Conservation (phyloP, 1,284 basidiomycete genomes). For the Leccinum pallidistipes region DNA sequence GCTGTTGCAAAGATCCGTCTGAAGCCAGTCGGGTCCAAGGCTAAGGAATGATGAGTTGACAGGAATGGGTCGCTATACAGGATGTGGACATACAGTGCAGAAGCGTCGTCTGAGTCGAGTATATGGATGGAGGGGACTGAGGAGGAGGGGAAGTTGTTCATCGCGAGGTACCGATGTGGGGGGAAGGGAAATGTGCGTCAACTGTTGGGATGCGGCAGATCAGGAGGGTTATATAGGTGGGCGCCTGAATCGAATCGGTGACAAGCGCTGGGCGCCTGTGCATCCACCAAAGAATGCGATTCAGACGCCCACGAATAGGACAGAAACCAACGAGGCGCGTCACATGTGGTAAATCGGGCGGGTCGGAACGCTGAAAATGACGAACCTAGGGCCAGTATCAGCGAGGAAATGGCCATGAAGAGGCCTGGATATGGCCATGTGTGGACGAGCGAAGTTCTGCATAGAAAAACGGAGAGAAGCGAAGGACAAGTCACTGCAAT, state of each 20-base stretch:
- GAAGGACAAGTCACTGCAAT: slow-evolving; percentile 8
- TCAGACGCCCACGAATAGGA: slow-evolving; percentile 18
- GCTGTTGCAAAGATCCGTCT: not conserved
- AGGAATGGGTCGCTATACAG: not conserved
- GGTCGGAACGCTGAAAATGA: slow-evolving; percentile 5
- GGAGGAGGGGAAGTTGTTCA: slow-evolving; percentile 12
- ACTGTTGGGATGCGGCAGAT: slow-evolving; percentile 3
- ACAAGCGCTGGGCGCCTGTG: slow-evolving; percentile 4
- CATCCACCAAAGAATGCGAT: slow-evolving; percentile 2
- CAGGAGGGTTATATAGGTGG: slow-evolving; percentile 21
- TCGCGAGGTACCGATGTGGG: not conserved
- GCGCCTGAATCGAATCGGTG: slow-evolving; percentile 9
- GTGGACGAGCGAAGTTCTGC: slow-evolving; percentile 4
- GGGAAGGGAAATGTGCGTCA: slow-evolving; percentile 3
- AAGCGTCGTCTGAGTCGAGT: slow-evolving; percentile 8
- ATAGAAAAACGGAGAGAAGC: slow-evolving; percentile 5
- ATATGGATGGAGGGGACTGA: slow-evolving; percentile 24
- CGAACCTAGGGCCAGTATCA: not conserved
- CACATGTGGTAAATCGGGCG: slow-evolving; percentile 3
- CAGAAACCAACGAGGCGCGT: slow-evolving; percentile 4
- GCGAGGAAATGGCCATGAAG: not conserved
- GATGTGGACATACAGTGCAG: slow-evolving; percentile 19
- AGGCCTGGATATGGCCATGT: slow-evolving; percentile 1
- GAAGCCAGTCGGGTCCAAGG: slow-evolving; percentile 2
- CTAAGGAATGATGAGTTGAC: slow-evolving; percentile 19